A percentile compares a stretch with the other conserved stretches of the same genome.
These are phyloP conservation scores for Corymbia maculata DNA, from an alignment of 345 rosid species.

Conservation along the genomic window DNA sequence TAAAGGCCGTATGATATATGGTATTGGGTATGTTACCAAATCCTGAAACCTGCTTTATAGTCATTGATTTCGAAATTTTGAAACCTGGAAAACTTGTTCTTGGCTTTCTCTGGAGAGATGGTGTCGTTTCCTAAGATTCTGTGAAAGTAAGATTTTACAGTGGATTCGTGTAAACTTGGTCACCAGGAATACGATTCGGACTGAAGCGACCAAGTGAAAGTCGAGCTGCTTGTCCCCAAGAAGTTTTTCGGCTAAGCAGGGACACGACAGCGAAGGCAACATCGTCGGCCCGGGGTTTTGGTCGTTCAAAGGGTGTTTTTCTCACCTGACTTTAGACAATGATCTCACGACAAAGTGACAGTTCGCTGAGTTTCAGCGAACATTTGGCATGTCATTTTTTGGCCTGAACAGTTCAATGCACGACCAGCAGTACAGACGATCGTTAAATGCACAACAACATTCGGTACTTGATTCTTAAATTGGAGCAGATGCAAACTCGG, in stretches of 20 bases:
- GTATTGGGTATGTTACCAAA: not conserved
- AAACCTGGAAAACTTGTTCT: not conserved
- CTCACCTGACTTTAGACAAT: not conserved
- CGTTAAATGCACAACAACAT: not conserved
- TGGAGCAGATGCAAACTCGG: not conserved
- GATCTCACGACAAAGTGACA: not conserved
- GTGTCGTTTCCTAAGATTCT: not conserved
- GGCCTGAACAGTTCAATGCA: not conserved
- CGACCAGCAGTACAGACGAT: not conserved
- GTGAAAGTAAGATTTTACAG: not conserved
- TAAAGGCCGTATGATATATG: not conserved
- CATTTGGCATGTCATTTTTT: not conserved
- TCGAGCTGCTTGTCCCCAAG: not conserved
- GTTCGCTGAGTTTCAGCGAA: not conserved
- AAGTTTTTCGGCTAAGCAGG: not conserved
- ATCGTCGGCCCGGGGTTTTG: not conserved
- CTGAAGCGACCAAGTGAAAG: not conserved
- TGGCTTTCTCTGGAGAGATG: not conserved
- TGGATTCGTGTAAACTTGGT: not conserved
- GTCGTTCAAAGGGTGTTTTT: not conserved
- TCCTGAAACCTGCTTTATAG: not conserved
- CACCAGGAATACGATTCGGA: not conserved
- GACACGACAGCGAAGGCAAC: not conserved
- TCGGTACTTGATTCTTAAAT: not conserved
- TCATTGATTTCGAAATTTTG: not conserved